phyloP scores from a whole-genome alignment of 306 rosid species.

The Cicer bijugum region DNA sequence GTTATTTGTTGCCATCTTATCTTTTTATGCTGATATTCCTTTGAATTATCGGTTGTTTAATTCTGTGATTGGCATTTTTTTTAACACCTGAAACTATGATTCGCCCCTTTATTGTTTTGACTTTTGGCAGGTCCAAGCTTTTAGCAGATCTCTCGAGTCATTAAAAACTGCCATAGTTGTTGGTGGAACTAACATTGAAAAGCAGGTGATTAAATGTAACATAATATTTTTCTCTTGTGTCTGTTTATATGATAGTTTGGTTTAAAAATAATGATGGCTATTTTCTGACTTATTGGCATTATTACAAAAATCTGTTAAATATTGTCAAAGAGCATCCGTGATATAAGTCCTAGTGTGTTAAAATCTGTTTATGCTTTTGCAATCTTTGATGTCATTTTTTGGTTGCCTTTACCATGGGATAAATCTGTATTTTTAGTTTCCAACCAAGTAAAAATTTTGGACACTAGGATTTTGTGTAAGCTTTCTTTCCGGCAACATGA shows the following conservation, averaged over 20 bases:
- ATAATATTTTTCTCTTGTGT: constrained; percentile 11
- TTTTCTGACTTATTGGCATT: constrained; percentile 15
- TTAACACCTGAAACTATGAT: constrained; percentile 13
- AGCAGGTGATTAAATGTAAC: constrained; percentile 67
- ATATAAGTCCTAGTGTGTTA: constrained; percentile 3
- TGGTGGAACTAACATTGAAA: constrained; percentile 82
- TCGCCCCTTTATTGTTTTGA: constrained; percentile 3
- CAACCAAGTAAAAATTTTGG: constrained; percentile 6
- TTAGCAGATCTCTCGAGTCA: constrained; percentile 75
- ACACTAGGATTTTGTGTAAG: not conserved
- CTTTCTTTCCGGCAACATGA: not conserved
- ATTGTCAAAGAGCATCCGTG: constrained; percentile 20
- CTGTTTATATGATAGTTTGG: constrained; percentile 25
- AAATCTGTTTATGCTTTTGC: constrained; percentile 7
- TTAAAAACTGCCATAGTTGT: constrained; percentile 84
- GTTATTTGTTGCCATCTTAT: constrained; percentile 27
- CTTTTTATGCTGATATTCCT: constrained; percentile 27
- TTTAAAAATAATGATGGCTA: not conserved
- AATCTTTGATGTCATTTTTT: constrained; percentile 2
- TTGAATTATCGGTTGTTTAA: constrained; percentile 18
- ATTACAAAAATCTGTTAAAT: constrained; percentile 20
- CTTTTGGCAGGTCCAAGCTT: constrained; percentile 78
- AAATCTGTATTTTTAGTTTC: constrained; percentile 30
- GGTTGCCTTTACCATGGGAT: constrained; percentile 18
- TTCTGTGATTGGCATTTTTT: constrained; percentile 17